Base-by-base conservation (phyloP, 306 rosid genomes). In the Vigna unguiculata region DNA sequence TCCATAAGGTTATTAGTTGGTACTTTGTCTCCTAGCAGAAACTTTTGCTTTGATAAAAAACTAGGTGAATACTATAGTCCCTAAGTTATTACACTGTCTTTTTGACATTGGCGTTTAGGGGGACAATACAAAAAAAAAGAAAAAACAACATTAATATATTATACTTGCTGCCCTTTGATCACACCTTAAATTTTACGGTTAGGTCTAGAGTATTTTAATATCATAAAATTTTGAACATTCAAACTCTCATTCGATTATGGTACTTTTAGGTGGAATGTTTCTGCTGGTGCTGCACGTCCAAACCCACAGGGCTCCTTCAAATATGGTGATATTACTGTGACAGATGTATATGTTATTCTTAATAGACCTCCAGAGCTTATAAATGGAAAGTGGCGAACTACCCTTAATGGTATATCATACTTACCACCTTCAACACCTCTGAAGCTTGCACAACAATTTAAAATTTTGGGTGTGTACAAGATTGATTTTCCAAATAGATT, bases 241-340 rank as follows among this genome's bases (percentile, higher is more conserved):
- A 10, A 67, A 38, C 40, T 49, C 81, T 40, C 21, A 49, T 48
- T 4, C 77, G 67, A 36, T 75, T 24, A 53, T 83, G 76, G 69
- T 72, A 46, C 65, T 77, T 78, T 15, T 41, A 92, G 97, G 84
- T 86, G 92, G 96, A 92, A 90, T 45, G 86, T 90, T 34, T 84
- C 96, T 60, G 96, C 97, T 16, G 86, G 97, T 75, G 97, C 96
- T 75, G 92, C 97, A 52, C 93, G 97, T 66, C 96, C 97, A 63
- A 92, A 92, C 69, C 97, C 97, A 3, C 92, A 92, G 79, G 97
- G 97, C 45, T 92, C 97, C 71, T 92, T 90, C 86, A 85, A 22
- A 84, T 90, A 92, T 74, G 96, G 91, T 6, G 84, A 90, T 36
- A 88, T 92, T 74, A 88, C 90, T 2, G 90, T 90, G 21, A 92